Conservation (phyloP, 1,139 yeast species). For the Hemisphaericaspora lyxosophila region DNA sequence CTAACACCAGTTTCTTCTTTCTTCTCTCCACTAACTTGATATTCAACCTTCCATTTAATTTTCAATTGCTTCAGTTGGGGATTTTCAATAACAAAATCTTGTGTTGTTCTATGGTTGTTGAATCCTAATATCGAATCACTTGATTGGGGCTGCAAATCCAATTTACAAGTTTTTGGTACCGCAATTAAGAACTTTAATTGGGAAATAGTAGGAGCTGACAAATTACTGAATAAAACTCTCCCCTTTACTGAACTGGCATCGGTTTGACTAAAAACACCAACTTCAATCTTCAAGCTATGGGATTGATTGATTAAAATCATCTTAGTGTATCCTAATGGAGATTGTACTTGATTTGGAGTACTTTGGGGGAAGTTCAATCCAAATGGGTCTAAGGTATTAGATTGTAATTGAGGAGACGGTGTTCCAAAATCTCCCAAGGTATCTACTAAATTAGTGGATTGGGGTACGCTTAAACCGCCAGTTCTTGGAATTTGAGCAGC, state of each 20-base stretch:
- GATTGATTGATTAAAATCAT: slow-evolving; percentile 45
- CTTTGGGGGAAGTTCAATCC: slow-evolving; percentile 46
- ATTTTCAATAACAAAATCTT: slow-evolving; percentile 59
- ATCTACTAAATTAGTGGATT: too few species aligned
- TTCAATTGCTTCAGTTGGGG: slow-evolving; percentile 53
- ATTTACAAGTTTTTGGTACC: slow-evolving; percentile 70
- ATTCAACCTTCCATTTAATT: slow-evolving; percentile 79
- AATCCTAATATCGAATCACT: slow-evolving; percentile 53
- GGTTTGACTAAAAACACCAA: slow-evolving; percentile 40
- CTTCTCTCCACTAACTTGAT: slow-evolving; percentile 44
- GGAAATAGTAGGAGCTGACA: slow-evolving; percentile 28
- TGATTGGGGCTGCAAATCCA: slow-evolving; percentile 70
- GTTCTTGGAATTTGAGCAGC: slow-evolving; percentile 12
- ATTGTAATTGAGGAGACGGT: slow-evolving; percentile 50
- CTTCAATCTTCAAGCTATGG: slow-evolving; percentile 51
- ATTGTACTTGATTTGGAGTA: slow-evolving; percentile 36
- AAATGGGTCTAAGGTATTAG: slow-evolving; percentile 53
- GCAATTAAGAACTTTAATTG: slow-evolving; percentile 73
- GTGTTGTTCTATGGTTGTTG: slow-evolving; percentile 56
- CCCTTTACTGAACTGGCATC: slow-evolving; percentile 41
- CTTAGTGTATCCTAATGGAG: slow-evolving; percentile 14
- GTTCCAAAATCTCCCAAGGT: slow-evolving; percentile 48
- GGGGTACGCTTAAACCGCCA: slow-evolving; percentile 9
- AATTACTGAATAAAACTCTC: slow-evolving; percentile 44
- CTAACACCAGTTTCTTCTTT: slow-evolving; percentile 60